Conservation (phyloP, 345 rosid species). For the Clausena lansium region DNA sequence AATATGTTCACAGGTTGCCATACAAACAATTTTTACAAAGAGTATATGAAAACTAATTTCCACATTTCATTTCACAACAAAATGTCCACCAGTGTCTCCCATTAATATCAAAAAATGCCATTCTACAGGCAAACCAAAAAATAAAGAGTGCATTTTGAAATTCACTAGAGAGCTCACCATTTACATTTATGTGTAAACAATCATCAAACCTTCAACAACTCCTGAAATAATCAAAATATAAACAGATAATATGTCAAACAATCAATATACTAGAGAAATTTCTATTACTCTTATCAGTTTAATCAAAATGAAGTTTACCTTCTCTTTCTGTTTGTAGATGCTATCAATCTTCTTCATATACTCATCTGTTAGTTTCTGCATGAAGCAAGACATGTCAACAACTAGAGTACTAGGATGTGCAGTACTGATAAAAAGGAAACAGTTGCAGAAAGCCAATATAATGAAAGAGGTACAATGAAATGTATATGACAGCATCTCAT, state of each 20-base stretch:
- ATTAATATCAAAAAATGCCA: slow-evolving; percentile 8
- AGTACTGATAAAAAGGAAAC: background rate
- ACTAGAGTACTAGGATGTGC: background rate
- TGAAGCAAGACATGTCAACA: slow-evolving; percentile 4
- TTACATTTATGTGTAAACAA: slow-evolving; percentile 7
- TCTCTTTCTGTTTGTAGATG: slow-evolving; percentile 83
- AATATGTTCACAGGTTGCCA: slow-evolving; percentile 9
- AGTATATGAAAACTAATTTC: background rate
- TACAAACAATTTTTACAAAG: slow-evolving; percentile 14
- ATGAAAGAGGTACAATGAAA: background rate
- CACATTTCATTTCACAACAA: slow-evolving; percentile 1
- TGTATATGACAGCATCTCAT: background rate
- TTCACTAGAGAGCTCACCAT: slow-evolving; percentile 12
- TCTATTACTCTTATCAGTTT: background rate
- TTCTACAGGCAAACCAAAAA: background rate
- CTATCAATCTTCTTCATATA: slow-evolving; percentile 87
- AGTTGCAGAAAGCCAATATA: background rate
- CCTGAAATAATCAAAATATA: slow-evolving; percentile 30
- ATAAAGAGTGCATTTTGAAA: background rate
- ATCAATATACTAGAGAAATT: background rate
- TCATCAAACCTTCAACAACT: slow-evolving; percentile 42
- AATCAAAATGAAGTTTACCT: slow-evolving; percentile 43
- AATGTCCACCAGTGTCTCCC: background rate
- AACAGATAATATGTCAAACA: background rate
- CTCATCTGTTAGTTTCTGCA: slow-evolving; percentile 83